Evolutionary conservation across 2,329 filamentous ascomycete genomes (phyloP).

Genomic region (Stemphylium lycopersici): DNA sequence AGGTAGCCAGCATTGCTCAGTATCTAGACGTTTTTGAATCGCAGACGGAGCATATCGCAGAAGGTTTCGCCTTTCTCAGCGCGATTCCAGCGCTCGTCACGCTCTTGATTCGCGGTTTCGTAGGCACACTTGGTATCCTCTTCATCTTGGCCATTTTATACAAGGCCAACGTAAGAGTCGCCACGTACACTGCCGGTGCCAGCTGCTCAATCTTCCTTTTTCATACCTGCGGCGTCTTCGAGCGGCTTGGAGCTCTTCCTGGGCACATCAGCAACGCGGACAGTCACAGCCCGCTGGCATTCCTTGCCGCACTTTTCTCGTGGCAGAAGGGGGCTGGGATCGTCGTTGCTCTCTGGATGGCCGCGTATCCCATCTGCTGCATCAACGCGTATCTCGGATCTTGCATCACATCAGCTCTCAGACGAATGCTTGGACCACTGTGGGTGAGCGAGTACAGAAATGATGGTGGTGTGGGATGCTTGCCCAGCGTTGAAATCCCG

Average conservation of each 20-base stretch:
- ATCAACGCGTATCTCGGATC: conserved; percentile 21
- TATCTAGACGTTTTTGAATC: conserved; percentile 24
- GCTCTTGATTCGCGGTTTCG: conserved; percentile 10
- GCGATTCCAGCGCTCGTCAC: conserved; percentile 19
- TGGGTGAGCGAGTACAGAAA: conserved; percentile 26
- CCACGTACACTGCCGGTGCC: conserved; percentile 21
- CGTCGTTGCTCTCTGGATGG: conserved; percentile 23
- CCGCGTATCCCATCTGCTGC: conserved; percentile 25
- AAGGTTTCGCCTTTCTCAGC: conserved; percentile 32
- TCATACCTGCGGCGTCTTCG: conserved; percentile 20
- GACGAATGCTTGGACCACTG: conserved; percentile 11
- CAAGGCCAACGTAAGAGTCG: conserved; percentile 23
- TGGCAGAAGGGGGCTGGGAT: conserved; percentile 23
- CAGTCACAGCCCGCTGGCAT: not conserved
- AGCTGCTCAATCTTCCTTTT: conserved; percentile 26
- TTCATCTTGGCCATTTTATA: conserved; percentile 24
- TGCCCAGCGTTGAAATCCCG: conserved; percentile 31
- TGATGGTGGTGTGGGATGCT: conserved; percentile 9
- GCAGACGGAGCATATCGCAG: conserved; percentile 28
- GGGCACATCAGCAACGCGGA: not conserved
- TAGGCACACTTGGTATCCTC: conserved; percentile 11
- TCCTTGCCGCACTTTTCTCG: conserved; percentile 8
- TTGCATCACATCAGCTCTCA: conserved; percentile 1
- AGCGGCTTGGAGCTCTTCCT: conserved; percentile 13
- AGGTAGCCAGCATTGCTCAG: conserved; percentile 25